phyloP scores from a whole-genome alignment of 176 grass and related monocot species.

The Rhynchospora breviuscula region DNA sequence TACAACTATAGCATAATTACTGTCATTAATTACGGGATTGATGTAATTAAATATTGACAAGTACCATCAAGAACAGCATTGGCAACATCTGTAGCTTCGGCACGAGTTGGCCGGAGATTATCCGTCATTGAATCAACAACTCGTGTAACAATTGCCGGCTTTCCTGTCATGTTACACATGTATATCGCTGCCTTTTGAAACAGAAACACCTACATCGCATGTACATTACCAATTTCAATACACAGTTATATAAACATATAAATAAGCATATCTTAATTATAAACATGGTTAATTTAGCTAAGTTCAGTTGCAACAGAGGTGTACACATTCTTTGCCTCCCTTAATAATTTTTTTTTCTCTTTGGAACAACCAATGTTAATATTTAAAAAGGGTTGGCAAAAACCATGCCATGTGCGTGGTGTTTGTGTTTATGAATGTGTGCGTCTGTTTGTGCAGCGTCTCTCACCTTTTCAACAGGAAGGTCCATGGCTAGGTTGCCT shows the following conservation, averaged over 20 bases:
- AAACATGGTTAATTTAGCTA: background rate
- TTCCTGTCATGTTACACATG: slow-evolving; percentile 94
- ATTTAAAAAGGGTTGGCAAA: background rate
- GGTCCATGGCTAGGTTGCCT: slow-evolving; percentile 87
- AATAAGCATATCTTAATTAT: background rate
- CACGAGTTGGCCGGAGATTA: slow-evolving; percentile 89
- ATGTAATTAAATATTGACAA: background rate
- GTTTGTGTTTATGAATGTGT: no score
- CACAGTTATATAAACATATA: background rate
- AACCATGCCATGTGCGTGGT: background rate
- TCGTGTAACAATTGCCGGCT: slow-evolving; percentile 79
- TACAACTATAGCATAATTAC: background rate
- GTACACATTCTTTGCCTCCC: background rate
- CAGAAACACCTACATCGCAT: slow-evolving; percentile 64
- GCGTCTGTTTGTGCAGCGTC: background rate
- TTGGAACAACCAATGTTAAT: background rate
- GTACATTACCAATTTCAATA: background rate
- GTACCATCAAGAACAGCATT: slow-evolving; percentile 91
- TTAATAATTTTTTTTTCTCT: background rate
- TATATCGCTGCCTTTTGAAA: slow-evolving; percentile 88
- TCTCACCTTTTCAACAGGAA: slow-evolving; percentile 84
- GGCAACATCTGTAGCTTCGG: slow-evolving; percentile 92
- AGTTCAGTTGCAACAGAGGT: background rate
- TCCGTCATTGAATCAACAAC: slow-evolving; percentile 97
- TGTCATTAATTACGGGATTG: background rate